Evolutionary conservation across 2,329 filamentous ascomycete species (phyloP).

Genomic region (Stagonosporopsis chrysanthemi): DNA sequence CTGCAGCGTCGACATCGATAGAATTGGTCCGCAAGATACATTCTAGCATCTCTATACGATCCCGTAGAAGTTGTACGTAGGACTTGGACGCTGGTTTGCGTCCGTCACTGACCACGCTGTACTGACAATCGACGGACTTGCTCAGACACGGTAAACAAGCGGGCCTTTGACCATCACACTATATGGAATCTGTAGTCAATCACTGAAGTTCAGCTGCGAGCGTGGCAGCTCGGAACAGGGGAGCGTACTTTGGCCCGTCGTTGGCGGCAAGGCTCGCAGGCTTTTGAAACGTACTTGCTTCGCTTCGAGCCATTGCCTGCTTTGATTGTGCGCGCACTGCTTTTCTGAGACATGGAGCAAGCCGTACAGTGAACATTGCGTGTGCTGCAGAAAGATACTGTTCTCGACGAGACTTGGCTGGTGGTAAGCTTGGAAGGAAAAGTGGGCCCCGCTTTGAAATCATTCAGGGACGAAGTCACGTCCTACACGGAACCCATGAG

Average conservation of each 20-base stretch:
- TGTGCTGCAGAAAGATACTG: not conserved
- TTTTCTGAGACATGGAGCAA: not conserved
- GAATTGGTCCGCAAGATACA: conserved; percentile 37
- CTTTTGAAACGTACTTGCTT: conserved; percentile 63
- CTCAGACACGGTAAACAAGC: conserved; percentile 42
- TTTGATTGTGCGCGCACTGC: not conserved
- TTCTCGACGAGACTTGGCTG: not conserved
- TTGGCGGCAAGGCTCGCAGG: conserved; percentile 50
- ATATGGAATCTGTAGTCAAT: conserved; percentile 1
- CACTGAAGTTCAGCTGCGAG: not conserved
- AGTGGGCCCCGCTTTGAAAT: not conserved
- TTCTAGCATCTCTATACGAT: conserved; percentile 45
- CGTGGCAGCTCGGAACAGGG: not conserved
- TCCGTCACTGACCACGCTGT: conserved; percentile 39
- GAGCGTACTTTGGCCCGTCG: conserved; percentile 46
- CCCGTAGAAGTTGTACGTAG: conserved; percentile 47
- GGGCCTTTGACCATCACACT: conserved; percentile 48
- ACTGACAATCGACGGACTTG: conserved; percentile 42
- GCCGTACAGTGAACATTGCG: not conserved
- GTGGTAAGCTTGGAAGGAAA: not conserved
- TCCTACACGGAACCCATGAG: not conserved
- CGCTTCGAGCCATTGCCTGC: conserved; percentile 42
- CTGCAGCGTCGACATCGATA: conserved; percentile 40
- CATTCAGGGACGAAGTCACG: not conserved
- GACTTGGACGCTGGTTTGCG: conserved; percentile 48